Percentiles rank a stretch among this genome's conserved stretches.
These are phyloP conservation scores for Suillus tomentosus DNA, from an alignment of 768 basidiomycete genomes.

Conservation along the genomic window DNA sequence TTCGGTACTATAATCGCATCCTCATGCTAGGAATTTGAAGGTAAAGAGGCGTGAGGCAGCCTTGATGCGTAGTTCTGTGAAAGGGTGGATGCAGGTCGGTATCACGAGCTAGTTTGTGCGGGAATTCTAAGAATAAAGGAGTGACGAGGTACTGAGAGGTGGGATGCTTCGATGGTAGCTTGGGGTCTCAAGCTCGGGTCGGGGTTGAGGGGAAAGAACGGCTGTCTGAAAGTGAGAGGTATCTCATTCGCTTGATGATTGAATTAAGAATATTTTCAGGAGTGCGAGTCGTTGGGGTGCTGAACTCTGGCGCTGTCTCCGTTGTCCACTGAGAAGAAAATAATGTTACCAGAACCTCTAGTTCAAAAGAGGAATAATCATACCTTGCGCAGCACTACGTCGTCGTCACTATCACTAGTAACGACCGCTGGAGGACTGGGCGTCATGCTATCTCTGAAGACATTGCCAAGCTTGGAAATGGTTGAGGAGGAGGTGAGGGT, in stretches of 20 bases:
- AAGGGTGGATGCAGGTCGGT: neutral
- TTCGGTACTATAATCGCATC: neutral
- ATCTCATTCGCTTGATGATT: conserved; percentile 6
- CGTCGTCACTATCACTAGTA: neutral
- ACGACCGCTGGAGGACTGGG: neutral
- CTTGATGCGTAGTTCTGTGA: neutral
- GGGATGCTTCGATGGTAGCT: neutral
- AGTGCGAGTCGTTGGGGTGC: neutral
- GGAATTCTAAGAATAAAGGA: neutral
- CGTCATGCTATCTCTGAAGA: neutral
- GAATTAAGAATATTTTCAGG: conserved; percentile 2
- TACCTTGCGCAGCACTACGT: neutral
- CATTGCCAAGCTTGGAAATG: neutral
- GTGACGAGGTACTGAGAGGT: neutral
- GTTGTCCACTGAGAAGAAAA: neutral
- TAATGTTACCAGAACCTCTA: neutral
- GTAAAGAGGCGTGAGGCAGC: neutral
- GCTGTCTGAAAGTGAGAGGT: neutral
- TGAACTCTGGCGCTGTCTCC: neutral
- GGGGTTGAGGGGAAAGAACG: conserved; percentile 6
- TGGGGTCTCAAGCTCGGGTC: neutral
- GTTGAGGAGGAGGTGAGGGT: conserved; percentile 1
- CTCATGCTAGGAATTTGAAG: neutral
- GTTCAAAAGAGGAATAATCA: neutral
- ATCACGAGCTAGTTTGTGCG: neutral